Evolutionary conservation across 805 yeast species (phyloP).

Genomic region (Allodekkera sacchari): DNA sequence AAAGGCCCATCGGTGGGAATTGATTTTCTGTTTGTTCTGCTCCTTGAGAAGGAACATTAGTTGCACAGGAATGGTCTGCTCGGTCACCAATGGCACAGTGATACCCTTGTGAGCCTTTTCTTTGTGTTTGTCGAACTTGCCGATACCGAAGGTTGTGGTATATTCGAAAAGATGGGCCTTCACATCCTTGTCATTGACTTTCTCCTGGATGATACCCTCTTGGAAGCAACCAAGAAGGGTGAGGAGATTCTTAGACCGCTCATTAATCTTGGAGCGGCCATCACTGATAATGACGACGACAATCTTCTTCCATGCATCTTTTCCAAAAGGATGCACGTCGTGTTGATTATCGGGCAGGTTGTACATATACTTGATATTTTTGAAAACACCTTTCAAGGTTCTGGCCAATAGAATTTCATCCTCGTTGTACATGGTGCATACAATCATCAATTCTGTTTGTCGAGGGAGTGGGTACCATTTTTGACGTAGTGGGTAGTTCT

Average conservation of each 20-base stretch:
- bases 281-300: constrained; percentile 86
- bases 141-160: constrained; percentile 80
- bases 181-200: constrained; percentile 73
- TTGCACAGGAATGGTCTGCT: constrained; percentile 69
- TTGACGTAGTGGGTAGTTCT: constrained; percentile 51
- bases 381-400: constrained; percentile 83
- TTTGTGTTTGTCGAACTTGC: constrained; percentile 33
- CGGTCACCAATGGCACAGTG: constrained; percentile 58
- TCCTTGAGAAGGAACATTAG: constrained; percentile 83
- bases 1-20: constrained; percentile 94
- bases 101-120: constrained; percentile 29
- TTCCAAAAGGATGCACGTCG: constrained; percentile 70
- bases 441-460: constrained; percentile 76
- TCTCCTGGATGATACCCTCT: constrained; percentile 89
- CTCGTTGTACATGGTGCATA: constrained; percentile 89
- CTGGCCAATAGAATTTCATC: constrained; percentile 74
- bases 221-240: constrained; percentile 86
- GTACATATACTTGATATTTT: constrained; percentile 70
- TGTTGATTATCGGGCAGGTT: constrained; percentile 36
- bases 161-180: constrained; percentile 88
- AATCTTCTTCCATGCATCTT: constrained; percentile 87
- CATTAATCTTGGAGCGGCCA: constrained; percentile 78
- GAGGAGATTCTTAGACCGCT: constrained; percentile 67
- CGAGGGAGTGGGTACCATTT: constrained; percentile 67
- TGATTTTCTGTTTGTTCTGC: constrained; percentile 81